Evolutionary conservation across 805 yeast species (phyloP).

Genomic region (Candida wancherniae): DNA sequence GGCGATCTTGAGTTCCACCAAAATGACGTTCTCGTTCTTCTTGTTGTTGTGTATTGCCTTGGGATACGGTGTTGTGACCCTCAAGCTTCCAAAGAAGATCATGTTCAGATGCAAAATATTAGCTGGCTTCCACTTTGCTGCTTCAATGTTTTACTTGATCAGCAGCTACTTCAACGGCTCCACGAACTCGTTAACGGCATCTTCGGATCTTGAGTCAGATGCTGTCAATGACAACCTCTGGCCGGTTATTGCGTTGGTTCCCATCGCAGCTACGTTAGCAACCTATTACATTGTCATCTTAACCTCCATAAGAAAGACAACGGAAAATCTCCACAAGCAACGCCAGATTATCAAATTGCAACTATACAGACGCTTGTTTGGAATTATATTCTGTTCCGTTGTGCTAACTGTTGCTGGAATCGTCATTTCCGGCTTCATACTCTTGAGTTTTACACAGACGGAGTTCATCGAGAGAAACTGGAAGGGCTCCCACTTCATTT

Average conservation of each 20-base stretch:
- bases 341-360: slow-evolving; percentile 87
- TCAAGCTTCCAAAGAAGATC: slow-evolving; percentile 67
- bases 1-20: slow-evolving; percentile 72
- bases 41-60: slow-evolving; percentile 76
- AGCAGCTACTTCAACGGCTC: slow-evolving; percentile 30
- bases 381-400: slow-evolving; percentile 68
- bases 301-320: slow-evolving; percentile 69
- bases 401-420: slow-evolving; percentile 67
- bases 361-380: slow-evolving; percentile 77
- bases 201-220: slow-evolving; percentile 52
- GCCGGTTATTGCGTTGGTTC: slow-evolving; percentile 60
- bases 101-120: slow-evolving; percentile 59
- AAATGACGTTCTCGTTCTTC: slow-evolving; percentile 85
- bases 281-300: slow-evolving; percentile 72
- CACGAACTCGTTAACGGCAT: slow-evolving; percentile 19
- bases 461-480: slow-evolving; percentile 83
- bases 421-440: slow-evolving; percentile 61
- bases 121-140: slow-evolving; percentile 35
- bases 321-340: slow-evolving; percentile 68
- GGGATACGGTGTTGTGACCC: slow-evolving; percentile 93
- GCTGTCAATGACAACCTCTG: slow-evolving; percentile 46
- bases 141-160: slow-evolving; percentile 32
- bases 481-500: slow-evolving; percentile 83
- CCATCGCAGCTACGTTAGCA: slow-evolving; percentile 65
- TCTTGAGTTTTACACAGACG: slow-evolving; percentile 67